Evolutionary conservation across 164 flowering plant genomes (phyloP), one percentile per base, ranked within the genome.

Genomic region (Taxillus chinensis): DNA sequence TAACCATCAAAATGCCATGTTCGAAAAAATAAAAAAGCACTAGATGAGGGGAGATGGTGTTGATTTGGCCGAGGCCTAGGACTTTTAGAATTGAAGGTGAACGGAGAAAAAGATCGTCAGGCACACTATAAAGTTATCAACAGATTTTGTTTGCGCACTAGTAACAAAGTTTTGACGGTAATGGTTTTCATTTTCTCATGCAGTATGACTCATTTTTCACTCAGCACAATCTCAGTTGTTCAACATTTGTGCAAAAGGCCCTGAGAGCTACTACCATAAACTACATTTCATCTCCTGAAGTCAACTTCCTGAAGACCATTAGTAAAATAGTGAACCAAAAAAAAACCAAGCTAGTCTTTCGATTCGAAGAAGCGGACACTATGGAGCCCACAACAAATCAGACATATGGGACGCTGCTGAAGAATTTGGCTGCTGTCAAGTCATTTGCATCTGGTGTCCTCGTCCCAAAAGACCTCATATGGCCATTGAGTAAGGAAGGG

Each of bases 231-330:
- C 64, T 75, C 59, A 70, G 77, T 52, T 57, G 74, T 2, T 70
- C 61, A 49, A 3, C 53, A 0, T 82, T 57, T 55, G 27, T 87
- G 39, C 60, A 73, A 51, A 68, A 70, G 9, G 59, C 73, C 7
- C 1, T 58, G 49, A 73, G 60, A 62, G 5, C 27, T 2, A 38
- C 42, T 49, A 14, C 16, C 2, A 63, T 85, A 9, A 57, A 70
- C 52, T 86, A 77, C 74, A 63, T 91, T 27, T 89, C 99, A 50
- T 91, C 96, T 11, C 81, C 97, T 3, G 99, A 95, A 66, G 74
- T 89, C 7, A 84, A 76, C 6, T 82, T 95, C 74, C 68, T 95
- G 74, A 91, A 85, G 71, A 51, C 62, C 64, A 59, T 95, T 13
- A 71, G 41, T 4, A 69, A 70, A 3, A 73, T 64, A 59, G 55